Evolutionary conservation across 768 basidiomycete species (phyloP).

Genomic region (Galerina marginata): DNA sequence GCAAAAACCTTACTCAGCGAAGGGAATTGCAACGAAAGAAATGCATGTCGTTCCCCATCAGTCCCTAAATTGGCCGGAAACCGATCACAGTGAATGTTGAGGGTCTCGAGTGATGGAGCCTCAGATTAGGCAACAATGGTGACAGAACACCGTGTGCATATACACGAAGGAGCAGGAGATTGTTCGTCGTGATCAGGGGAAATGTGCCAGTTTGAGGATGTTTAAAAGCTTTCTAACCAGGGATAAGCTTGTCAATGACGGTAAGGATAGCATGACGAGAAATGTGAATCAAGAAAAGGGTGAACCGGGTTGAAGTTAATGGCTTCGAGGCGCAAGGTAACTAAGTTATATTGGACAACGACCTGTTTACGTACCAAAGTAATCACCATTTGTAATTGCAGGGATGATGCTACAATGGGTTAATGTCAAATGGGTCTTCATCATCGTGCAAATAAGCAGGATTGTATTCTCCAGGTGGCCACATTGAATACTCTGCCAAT

Average conservation of each 20-base stretch:
- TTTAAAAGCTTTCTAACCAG: neutral
- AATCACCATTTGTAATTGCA: too few relatives aligned
- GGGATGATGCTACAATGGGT: too few relatives aligned
- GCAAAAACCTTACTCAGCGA: neutral
- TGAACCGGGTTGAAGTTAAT: too few relatives aligned
- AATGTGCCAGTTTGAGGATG: neutral
- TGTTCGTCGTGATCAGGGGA: neutral
- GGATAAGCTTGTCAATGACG: neutral
- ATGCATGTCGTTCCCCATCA: neutral
- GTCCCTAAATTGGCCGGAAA: neutral
- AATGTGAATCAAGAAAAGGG: neutral
- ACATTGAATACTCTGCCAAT: neutral
- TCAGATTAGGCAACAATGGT: neutral
- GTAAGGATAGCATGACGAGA: neutral
- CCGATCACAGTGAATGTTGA: neutral
- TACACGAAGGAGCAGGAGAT: neutral
- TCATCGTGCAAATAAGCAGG: neutral
- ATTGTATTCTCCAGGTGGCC: constrained; percentile 8
- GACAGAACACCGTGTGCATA: neutral
- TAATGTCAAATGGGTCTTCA: constrained; percentile 5
- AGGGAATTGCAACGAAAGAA: neutral
- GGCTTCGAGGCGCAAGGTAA: neutral
- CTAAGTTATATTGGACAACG: neutral
- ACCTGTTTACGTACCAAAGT: too few relatives aligned
- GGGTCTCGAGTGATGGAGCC: neutral